Evolutionary conservation across 768 basidiomycete genomes (phyloP).

Genomic region (Glaciozyma antarctica): DNA sequence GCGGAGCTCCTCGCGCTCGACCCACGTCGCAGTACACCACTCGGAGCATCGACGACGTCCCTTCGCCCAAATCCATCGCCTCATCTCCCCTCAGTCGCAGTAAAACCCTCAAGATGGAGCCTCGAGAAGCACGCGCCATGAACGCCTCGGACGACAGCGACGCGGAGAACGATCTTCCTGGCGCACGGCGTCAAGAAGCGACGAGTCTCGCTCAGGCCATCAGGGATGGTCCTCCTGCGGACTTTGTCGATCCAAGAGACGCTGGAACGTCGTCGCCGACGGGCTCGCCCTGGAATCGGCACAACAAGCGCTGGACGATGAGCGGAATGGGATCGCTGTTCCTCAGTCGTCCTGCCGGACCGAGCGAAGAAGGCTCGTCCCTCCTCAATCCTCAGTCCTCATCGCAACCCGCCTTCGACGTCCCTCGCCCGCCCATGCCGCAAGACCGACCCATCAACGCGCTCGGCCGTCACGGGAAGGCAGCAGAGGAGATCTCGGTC

Average conservation of each 20-base stretch:
- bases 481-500: not conserved
- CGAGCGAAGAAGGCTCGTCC: not conserved
- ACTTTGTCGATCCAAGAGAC: not conserved
- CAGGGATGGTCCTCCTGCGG: not conserved
- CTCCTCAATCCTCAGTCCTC: not conserved
- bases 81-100: not conserved
- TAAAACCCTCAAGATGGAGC: no score
- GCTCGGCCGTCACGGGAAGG: not conserved
- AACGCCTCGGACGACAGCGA: not conserved
- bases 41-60: not conserved
- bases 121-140: not conserved
- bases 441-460: not conserved
- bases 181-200: not conserved
- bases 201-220: slow-evolving; percentile 3
- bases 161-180: not conserved
- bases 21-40: not conserved
- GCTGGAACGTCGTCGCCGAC: not conserved
- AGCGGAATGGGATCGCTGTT: slow-evolving; percentile 5
- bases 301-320: slow-evolving; percentile 23
- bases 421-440: not conserved
- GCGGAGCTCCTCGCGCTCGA: not conserved
- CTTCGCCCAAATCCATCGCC: not conserved
- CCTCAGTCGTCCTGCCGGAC: not conserved
- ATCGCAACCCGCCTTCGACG: not conserved
- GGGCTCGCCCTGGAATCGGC: not conserved